phyloP scores from a whole-genome alignment of 1,284 basidiomycete species.

The Anthracocystis setariae region DNA sequence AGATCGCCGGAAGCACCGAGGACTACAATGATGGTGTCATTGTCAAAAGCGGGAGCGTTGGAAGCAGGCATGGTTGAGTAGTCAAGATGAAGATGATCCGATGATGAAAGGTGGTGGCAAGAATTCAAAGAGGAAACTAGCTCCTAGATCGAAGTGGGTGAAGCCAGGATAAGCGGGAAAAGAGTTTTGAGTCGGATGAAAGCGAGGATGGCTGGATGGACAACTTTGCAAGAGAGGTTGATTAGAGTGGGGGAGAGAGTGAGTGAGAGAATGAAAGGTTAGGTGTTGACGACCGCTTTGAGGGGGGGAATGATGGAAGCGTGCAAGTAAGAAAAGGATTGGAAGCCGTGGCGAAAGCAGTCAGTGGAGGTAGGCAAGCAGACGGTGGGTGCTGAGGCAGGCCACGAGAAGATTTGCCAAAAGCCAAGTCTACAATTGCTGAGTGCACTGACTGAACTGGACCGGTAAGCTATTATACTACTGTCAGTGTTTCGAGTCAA shows the following conservation, averaged over 20 bases:
- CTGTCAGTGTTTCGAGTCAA: too few relatives aligned
- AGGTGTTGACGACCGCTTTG: too few relatives aligned
- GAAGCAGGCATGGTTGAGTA: conserved; percentile 37
- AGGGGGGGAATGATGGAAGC: neutral
- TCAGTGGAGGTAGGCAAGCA: neutral
- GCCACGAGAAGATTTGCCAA: conserved; percentile 15
- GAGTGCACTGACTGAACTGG: too few relatives aligned
- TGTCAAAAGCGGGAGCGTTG: conserved; percentile 51
- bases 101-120: neutral
- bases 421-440: too few relatives aligned
- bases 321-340: neutral
- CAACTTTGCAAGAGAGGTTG: neutral
- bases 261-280: too few relatives aligned
- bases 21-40: conserved; percentile 73
- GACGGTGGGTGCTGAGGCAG: neutral
- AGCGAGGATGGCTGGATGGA: too few relatives aligned
- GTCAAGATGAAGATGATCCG: neutral
- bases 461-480: too few relatives aligned
- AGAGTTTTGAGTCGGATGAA: too few relatives aligned
- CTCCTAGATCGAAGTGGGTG: neutral
- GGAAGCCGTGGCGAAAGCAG: neutral
- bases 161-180: too few relatives aligned
- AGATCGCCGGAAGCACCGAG: conserved; percentile 96
- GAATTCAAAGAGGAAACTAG: neutral
- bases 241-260: too few relatives aligned